These are phyloP conservation scores for Daedaleopsis nitida DNA, from an alignment of 768 basidiomycete genomes.

Conservation along the genomic window DNA sequence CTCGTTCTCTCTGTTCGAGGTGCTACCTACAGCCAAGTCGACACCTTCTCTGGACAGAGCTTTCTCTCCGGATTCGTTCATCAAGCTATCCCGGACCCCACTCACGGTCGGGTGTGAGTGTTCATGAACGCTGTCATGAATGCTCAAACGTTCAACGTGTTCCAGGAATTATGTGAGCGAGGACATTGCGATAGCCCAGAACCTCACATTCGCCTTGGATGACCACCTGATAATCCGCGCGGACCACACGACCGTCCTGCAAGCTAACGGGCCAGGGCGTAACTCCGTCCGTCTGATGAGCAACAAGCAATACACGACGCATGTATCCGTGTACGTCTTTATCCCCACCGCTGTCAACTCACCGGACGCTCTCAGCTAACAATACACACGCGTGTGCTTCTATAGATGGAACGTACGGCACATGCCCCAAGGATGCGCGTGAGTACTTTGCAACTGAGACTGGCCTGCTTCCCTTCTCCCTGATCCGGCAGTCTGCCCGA, in stretches of 20 bases:
- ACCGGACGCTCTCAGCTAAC: not conserved
- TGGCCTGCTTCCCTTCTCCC: not conserved
- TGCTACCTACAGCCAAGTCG: slow-evolving; percentile 24
- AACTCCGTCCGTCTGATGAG: slow-evolving; percentile 60
- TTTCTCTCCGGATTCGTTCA: slow-evolving; percentile 54
- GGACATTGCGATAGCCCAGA: slow-evolving; percentile 50
- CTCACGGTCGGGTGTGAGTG: slow-evolving; percentile 66
- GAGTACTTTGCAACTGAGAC: not conserved
- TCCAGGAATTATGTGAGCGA: slow-evolving; percentile 46
- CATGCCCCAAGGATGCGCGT: slow-evolving; percentile 54
- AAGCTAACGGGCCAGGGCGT: slow-evolving; percentile 51
- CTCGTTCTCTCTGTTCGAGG: not conserved
- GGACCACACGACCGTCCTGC: slow-evolving; percentile 51
- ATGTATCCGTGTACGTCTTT: slow-evolving; percentile 35
- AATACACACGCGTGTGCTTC: not conserved
- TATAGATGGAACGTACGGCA: slow-evolving; percentile 49
- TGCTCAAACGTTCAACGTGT: too few species aligned
- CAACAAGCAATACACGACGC: slow-evolving; percentile 52
- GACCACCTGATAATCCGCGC: slow-evolving; percentile 57
- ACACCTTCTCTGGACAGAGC: slow-evolving; percentile 23
- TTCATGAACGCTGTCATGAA: not conserved
- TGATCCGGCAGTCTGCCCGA: not conserved
- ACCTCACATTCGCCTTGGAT: slow-evolving; percentile 58
- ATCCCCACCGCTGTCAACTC: slow-evolving; percentile 25
- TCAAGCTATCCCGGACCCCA: slow-evolving; percentile 58